These are phyloP conservation scores for Ammopiptanthus mongolicus DNA, from an alignment of 306 rosid genomes.

Conservation along the genomic window DNA sequence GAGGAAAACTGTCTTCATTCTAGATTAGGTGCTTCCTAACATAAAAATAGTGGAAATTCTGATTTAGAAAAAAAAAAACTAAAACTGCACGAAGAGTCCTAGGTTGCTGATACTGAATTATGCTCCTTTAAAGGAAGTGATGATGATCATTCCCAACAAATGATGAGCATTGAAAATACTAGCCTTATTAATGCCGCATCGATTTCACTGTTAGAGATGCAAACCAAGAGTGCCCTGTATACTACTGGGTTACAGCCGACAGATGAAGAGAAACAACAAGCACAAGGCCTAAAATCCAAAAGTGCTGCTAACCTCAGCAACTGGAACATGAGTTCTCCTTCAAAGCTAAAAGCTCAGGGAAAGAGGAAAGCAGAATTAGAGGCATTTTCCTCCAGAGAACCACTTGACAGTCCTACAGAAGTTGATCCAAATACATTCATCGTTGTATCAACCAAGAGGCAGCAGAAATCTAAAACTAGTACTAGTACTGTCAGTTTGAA, in stretches of 20 bases:
- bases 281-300: constrained; percentile 17
- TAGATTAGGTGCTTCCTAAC: constrained; percentile 5
- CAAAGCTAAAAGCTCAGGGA: constrained; percentile 13
- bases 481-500: constrained; percentile 20
- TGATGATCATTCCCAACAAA: neutral
- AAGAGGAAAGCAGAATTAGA: constrained; percentile 32
- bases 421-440: constrained; percentile 17
- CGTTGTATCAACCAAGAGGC: constrained; percentile 33
- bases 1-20: constrained; percentile 26
- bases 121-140: constrained; percentile 14
- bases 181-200: constrained; percentile 13
- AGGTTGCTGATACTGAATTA: constrained; percentile 30
- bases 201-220: constrained; percentile 27
- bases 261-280: constrained; percentile 23
- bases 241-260: constrained; percentile 22
- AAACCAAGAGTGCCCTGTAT: constrained; percentile 4
- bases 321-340: neutral
- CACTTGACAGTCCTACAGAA: constrained; percentile 1
- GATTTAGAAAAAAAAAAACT: constrained; percentile 34
- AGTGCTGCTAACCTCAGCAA: neutral
- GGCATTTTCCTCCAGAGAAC: constrained; percentile 15
- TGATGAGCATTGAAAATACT: constrained; percentile 2
- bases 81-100: constrained; percentile 30
- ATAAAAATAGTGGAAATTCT: constrained; percentile 26
- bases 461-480: constrained; percentile 21